phyloP scores from a whole-genome alignment of 1,284 basidiomycete species.

The Cerrena zonata region DNA sequence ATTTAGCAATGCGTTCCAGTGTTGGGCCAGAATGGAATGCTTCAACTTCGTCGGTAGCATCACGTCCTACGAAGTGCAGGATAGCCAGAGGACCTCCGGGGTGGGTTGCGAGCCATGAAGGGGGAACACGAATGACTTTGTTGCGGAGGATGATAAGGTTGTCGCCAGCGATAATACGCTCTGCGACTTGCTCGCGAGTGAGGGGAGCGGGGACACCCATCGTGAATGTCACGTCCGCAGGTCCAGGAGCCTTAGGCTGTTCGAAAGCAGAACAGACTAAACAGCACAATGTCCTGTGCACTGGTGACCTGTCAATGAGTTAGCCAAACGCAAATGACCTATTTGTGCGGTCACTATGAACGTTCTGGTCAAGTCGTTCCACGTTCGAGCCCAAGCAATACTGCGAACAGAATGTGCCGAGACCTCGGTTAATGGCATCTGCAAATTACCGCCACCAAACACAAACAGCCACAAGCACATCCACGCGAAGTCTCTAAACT shows the following conservation, averaged over 20 bases:
- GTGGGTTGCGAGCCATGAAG: conserved; percentile 78
- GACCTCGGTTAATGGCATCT: too few relatives aligned
- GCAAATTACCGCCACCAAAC: neutral
- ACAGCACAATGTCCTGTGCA: neutral
- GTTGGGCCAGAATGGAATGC: conserved; percentile 82
- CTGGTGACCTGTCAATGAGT: too few relatives aligned
- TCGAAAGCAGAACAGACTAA: neutral
- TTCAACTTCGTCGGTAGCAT: conserved; percentile 91
- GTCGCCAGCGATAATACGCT: conserved; percentile 72
- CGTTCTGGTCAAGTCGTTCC: too few relatives aligned
- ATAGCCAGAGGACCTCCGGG: conserved; percentile 88
- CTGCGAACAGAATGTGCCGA: too few relatives aligned
- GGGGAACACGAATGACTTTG: conserved; percentile 77
- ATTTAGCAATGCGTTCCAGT: conserved; percentile 59
- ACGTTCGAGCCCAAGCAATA: too few relatives aligned
- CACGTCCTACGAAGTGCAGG: conserved; percentile 92
- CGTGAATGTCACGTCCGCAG: neutral
- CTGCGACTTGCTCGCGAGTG: conserved; percentile 57
- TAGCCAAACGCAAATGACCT: too few relatives aligned
- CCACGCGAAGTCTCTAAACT: too few relatives aligned
- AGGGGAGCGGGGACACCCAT: conserved; percentile 32
- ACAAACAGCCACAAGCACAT: neutral
- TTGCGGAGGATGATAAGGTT: conserved; percentile 75
- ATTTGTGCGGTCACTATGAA: too few relatives aligned
- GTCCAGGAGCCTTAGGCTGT: neutral